These are phyloP conservation scores for Betula pendula DNA, from an alignment of 306 rosid species.

Conservation along the genomic window DNA sequence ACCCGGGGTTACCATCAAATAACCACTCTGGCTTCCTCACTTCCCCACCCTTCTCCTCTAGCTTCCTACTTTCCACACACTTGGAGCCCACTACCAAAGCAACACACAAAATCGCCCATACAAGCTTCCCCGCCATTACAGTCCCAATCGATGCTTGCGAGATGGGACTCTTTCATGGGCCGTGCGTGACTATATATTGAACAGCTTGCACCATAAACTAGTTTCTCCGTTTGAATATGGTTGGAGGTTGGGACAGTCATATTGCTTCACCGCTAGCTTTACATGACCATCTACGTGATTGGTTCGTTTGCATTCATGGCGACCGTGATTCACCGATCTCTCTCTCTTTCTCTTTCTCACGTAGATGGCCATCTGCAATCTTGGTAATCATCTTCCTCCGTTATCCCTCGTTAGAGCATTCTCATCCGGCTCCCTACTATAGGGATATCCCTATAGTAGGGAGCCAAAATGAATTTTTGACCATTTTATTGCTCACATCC, in stretches of 20 bases:
- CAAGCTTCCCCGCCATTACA: conserved; percentile 37
- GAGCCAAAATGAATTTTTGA: too few species aligned
- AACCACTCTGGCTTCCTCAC: conserved; percentile 48
- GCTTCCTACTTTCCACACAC: conserved; percentile 39
- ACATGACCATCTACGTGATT: conserved; percentile 25
- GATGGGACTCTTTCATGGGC: conserved; percentile 6
- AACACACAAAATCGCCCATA: conserved; percentile 32
- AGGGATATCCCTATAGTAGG: too few species aligned
- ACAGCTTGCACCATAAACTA: background rate
- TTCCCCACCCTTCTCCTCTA: conserved; percentile 35
- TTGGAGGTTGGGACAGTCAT: conserved; percentile 14
- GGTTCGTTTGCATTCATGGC: conserved; percentile 6
- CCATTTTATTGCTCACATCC: too few species aligned
- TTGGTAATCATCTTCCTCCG: too few species aligned
- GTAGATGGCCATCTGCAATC: too few species aligned
- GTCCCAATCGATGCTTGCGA: too few species aligned
- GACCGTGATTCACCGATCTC: background rate
- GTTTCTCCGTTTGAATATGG: background rate
- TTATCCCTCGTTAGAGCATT: too few species aligned
- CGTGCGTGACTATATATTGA: conserved; percentile 25
- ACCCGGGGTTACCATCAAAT: conserved; percentile 23
- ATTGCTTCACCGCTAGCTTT: conserved; percentile 4
- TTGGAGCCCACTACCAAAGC: conserved; percentile 34
- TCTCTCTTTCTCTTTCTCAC: too few species aligned
- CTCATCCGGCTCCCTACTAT: too few species aligned